phyloP scores from a whole-genome alignment of 305 asterid genomes.

The Salvia sclarea region DNA sequence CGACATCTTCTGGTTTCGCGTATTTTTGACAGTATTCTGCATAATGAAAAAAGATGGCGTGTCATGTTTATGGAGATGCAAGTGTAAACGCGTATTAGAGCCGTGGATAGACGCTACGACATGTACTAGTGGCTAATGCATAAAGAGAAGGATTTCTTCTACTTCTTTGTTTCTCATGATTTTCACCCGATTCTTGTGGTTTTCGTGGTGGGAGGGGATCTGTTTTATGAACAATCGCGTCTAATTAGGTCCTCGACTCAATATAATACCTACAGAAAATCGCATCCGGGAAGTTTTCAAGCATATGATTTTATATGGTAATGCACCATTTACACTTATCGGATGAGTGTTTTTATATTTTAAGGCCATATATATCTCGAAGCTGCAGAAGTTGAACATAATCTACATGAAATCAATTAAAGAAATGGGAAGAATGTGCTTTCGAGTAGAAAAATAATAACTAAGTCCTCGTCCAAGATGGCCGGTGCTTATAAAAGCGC shows the following conservation, averaged over 20 bases:
- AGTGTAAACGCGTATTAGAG: neutral
- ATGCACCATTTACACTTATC: neutral
- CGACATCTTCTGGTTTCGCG: conserved; percentile 85
- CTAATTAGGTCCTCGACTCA: neutral
- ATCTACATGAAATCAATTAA: neutral
- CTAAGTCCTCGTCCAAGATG: neutral
- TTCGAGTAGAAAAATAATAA: too few relatives aligned
- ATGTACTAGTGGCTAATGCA: neutral
- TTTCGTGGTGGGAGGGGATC: neutral
- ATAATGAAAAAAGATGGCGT: conserved; percentile 1
- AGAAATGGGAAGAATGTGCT: neutral
- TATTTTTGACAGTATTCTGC: conserved; percentile 86
- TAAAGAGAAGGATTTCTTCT: neutral
- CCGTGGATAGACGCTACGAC: neutral
- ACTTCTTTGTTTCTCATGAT: neutral
- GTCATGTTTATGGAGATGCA: neutral
- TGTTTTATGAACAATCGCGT: conserved; percentile 4
- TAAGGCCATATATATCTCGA: neutral
- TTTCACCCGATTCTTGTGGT: neutral
- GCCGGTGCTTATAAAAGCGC: neutral
- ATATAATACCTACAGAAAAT: neutral
- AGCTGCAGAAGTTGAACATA: neutral
- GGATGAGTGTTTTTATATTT: neutral
- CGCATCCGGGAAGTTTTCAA: neutral
- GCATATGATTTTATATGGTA: neutral